phyloP scores from a whole-genome alignment of 768 basidiomycete genomes.

The Termitomyces sp. region DNA sequence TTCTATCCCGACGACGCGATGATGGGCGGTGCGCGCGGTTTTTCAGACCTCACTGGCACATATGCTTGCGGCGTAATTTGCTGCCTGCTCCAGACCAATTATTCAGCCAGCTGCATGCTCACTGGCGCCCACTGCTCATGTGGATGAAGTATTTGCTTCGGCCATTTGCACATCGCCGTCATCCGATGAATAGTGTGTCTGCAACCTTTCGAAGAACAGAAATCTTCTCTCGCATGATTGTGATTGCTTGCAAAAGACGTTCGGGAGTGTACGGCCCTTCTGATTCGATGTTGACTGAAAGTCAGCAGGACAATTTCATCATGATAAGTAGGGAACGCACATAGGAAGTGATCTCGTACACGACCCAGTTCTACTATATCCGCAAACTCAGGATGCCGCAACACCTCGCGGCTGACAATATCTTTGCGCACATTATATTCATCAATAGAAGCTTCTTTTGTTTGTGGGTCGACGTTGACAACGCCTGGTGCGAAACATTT shows the following conservation, averaged over 20 bases:
- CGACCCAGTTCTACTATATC: conserved; percentile 80
- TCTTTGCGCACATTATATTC: conserved; percentile 71
- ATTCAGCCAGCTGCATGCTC: too few species aligned
- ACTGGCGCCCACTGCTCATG: too few species aligned
- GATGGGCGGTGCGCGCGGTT: too few species aligned
- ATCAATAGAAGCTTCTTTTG: conserved; percentile 61
- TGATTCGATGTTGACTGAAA: conserved; percentile 82
- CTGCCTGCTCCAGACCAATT: too few species aligned
- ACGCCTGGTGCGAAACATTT: conserved; percentile 87
- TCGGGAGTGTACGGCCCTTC: conserved; percentile 87
- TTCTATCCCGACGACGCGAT: too few species aligned
- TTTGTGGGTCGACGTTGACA: conserved; percentile 55
- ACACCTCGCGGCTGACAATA: conserved; percentile 87
- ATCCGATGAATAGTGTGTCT: conserved; percentile 45
- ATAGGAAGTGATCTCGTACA: conserved; percentile 90
- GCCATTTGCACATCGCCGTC: conserved; percentile 55
- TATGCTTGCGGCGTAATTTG: too few species aligned
- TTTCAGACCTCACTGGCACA: too few species aligned
- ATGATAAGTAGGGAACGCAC: conserved; percentile 44
- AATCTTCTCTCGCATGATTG: conserved; percentile 82
- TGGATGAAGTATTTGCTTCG: too few species aligned
- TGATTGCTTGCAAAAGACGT: conserved; percentile 73
- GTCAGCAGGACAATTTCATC: background rate
- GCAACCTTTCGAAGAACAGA: conserved; percentile 53
- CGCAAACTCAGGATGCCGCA: conserved; percentile 88